These are phyloP conservation scores for Aspergillus diversus DNA, from an alignment of 495 filamentous ascomycete genomes.

Conservation along the genomic window DNA sequence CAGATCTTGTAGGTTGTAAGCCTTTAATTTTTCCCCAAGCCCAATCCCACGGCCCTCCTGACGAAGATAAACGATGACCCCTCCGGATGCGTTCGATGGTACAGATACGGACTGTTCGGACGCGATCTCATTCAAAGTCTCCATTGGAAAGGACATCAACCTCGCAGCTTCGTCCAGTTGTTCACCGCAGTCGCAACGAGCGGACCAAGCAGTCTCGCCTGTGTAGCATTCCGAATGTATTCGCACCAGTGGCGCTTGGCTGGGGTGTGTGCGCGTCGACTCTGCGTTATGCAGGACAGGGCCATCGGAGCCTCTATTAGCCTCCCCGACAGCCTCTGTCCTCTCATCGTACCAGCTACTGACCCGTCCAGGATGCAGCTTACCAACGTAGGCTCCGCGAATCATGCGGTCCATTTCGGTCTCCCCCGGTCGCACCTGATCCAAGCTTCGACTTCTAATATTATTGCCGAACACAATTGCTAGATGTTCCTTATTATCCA, in stretches of 20 bases:
- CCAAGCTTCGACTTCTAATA: slow-evolving; percentile 80
- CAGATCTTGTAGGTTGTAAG: slow-evolving; percentile 95
- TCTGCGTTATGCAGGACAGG: slow-evolving; percentile 12
- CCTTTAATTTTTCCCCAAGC: slow-evolving; percentile 92
- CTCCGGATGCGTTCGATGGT: slow-evolving; percentile 63
- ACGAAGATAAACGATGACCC: slow-evolving; percentile 91
- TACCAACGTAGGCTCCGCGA: slow-evolving; percentile 86
- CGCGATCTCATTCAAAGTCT: slow-evolving; percentile 39
- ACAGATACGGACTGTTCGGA: slow-evolving; percentile 44
- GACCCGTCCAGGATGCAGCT: slow-evolving; percentile 82
- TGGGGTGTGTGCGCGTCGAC: slow-evolving; percentile 23
- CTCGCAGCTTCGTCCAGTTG: slow-evolving; percentile 96
- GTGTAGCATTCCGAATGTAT: slow-evolving; percentile 99
- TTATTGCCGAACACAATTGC: slow-evolving; percentile 94
- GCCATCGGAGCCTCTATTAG: slow-evolving; percentile 4
- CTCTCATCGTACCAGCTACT: slow-evolving; percentile 61
- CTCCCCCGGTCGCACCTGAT: slow-evolving; percentile 81
- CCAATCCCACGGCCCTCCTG: slow-evolving; percentile 97
- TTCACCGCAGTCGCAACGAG: slow-evolving; percentile 96
- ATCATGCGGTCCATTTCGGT: slow-evolving; percentile 97
- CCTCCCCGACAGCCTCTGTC: slow-evolving; percentile 13
- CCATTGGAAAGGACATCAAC: slow-evolving; percentile 80
- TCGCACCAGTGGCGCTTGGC: slow-evolving; percentile 71
- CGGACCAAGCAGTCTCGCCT: slow-evolving; percentile 96
- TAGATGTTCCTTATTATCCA: slow-evolving; percentile 94